Percentiles rank a stretch among this genome's conserved stretches.
These are phyloP conservation scores for Melaleuca alternifolia DNA, from an alignment of 345 rosid genomes.

Conservation along the genomic window DNA sequence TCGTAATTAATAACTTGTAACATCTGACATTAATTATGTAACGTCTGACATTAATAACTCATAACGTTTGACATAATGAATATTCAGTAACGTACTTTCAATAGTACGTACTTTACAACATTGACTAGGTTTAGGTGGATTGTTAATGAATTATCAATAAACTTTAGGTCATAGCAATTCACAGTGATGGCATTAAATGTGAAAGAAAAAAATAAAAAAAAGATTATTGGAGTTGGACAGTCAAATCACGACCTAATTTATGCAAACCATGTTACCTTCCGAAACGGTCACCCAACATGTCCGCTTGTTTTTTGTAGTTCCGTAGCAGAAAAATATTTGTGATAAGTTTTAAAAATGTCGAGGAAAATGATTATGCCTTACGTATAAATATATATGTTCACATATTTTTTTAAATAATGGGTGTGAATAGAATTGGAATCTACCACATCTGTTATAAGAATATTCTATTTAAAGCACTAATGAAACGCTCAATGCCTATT, in stretches of 20 bases:
- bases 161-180: neutral
- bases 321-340: neutral
- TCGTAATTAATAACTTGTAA: no score
- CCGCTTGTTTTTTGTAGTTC: neutral
- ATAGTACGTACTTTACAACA: no score
- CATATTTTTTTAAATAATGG: no score
- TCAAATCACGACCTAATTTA: no score
- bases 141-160: neutral
- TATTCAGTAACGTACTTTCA: no score
- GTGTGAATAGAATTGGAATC: no score
- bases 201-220: neutral
- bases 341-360: no score
- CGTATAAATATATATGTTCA: no score
- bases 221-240: neutral
- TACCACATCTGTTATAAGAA: neutral
- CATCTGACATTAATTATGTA: no score
- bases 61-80: no score
- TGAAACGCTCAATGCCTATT: neutral
- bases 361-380: neutral
- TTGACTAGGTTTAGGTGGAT: neutral
- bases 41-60: no score
- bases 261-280: no score
- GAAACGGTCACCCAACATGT: neutral
- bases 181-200: neutral
- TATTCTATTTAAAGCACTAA: neutral